Conservation (phyloP, 768 basidiomycete genomes). For the Dentipellis fragilis region DNA sequence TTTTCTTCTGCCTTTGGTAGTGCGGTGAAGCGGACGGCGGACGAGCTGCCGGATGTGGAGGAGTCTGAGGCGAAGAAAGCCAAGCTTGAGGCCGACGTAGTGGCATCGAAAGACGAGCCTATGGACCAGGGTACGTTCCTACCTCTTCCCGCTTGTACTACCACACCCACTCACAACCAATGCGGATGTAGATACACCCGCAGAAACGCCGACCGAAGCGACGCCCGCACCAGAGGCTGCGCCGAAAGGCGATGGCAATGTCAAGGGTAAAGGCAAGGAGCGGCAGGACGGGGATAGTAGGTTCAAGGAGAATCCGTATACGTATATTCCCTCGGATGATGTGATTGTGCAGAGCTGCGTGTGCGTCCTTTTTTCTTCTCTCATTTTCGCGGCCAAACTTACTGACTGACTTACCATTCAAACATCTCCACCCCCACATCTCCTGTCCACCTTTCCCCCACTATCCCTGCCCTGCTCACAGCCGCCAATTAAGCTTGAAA, state of each 20-base stretch:
- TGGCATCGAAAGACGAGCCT: neutral
- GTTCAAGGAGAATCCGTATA: conserved; percentile 84
- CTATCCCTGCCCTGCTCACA: conserved; percentile 21
- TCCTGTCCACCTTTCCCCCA: neutral
- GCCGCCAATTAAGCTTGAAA: conserved; percentile 62
- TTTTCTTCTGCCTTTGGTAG: conserved; percentile 18
- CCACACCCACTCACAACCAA: too few species aligned
- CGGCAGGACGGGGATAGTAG: conserved; percentile 18
- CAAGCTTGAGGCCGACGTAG: conserved; percentile 24
- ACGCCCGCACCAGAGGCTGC: conserved; percentile 8
- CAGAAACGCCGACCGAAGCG: neutral
- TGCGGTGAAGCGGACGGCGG: conserved; percentile 40
- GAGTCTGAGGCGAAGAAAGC: conserved; percentile 42
- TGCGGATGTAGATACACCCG: neutral
- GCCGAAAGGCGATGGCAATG: neutral
- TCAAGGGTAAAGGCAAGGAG: conserved; percentile 10
- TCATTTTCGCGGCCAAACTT: neutral
- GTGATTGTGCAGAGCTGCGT: conserved; percentile 61
- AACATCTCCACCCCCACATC: neutral
- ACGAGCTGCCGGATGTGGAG: conserved; percentile 30
- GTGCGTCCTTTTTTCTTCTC: conserved; percentile 33
- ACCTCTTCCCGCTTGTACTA: too few species aligned
- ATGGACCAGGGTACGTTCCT: conserved; percentile 4
- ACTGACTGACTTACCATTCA: neutral
- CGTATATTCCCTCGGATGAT: conserved; percentile 64